Evolutionary conservation across 148 eudicot genomes (phyloP).

Genomic region (Dysphania ambrosioides): DNA sequence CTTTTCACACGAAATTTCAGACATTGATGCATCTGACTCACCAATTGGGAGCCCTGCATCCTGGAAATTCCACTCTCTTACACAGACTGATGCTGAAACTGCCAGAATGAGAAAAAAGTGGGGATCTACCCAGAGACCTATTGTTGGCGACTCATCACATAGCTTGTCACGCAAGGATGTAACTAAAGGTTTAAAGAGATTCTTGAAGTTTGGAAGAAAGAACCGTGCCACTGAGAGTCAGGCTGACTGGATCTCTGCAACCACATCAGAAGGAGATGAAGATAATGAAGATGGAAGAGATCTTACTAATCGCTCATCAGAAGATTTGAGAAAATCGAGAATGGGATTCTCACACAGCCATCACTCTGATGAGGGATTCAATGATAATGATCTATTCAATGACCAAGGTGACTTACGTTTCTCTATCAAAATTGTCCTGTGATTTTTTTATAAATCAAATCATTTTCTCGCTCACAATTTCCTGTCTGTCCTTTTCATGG

Average conservation of each 20-base stretch:
- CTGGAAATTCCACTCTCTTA: constrained; percentile 65
- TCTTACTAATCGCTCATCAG: constrained; percentile 69
- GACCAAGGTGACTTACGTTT: constrained; percentile 56
- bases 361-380: constrained; percentile 73
- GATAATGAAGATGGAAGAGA: constrained; percentile 93
- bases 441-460: background rate
- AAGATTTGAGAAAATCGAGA: constrained; percentile 88
- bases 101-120: constrained; percentile 94
- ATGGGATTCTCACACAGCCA: constrained; percentile 81
- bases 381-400: constrained; percentile 57
- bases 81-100: constrained; percentile 72
- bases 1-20: constrained; percentile 65
- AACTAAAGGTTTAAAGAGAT: constrained; percentile 76
- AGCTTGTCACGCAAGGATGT: constrained; percentile 67
- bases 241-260: constrained; percentile 94
- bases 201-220: constrained; percentile 84
- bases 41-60: constrained; percentile 79
- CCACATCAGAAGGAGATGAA: constrained; percentile 98
- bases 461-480: background rate
- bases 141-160: constrained; percentile 56
- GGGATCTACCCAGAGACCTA: constrained; percentile 85
- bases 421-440: background rate
- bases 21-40: constrained; percentile 76
- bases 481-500: background rate
- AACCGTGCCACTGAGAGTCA: constrained; percentile 65